phyloP scores from a whole-genome alignment of 208 protist species.

The Phytomonas francai region DNA sequence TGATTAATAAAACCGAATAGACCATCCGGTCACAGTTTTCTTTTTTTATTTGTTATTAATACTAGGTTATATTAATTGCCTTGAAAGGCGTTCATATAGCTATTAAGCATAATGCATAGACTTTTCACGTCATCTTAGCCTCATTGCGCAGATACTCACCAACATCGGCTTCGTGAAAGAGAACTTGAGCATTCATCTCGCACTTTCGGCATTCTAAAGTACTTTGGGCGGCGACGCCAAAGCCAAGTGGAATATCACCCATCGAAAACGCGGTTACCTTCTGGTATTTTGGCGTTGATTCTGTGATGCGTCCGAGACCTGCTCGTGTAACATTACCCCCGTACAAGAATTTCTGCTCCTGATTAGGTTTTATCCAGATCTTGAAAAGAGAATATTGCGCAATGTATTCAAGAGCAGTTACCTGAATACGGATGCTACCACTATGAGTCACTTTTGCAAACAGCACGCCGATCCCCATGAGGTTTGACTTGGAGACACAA shows the following conservation, averaged over 20 bases:
- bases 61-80: slow-evolving; percentile 1
- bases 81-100: not conserved
- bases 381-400: slow-evolving; percentile 94
- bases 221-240: slow-evolving; percentile 94
- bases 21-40: not conserved
- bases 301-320: slow-evolving; percentile 97
- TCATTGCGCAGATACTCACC: slow-evolving; percentile 98
- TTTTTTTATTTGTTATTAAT: slow-evolving; percentile 4
- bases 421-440: slow-evolving; percentile 83
- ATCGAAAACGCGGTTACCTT: slow-evolving; percentile 97
- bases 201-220: slow-evolving; percentile 95
- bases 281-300: slow-evolving; percentile 96
- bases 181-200: slow-evolving; percentile 94
- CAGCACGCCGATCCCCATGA: slow-evolving; percentile 85
- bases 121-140: slow-evolving; percentile 79
- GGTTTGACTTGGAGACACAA: slow-evolving; percentile 80
- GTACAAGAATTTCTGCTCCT: slow-evolving; percentile 98
- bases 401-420: slow-evolving; percentile 88
- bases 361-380: slow-evolving; percentile 99
- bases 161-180: slow-evolving; percentile 97
- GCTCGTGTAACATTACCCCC: slow-evolving; percentile 97
- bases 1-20: not conserved
- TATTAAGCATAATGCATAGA: not conserved
- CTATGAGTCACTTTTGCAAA: slow-evolving; percentile 90
- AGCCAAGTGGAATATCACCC: slow-evolving; percentile 96